These are phyloP conservation scores for Colletotrichum tofieldiae DNA, from an alignment of 2,329 filamentous ascomycete genomes.

Conservation along the genomic window DNA sequence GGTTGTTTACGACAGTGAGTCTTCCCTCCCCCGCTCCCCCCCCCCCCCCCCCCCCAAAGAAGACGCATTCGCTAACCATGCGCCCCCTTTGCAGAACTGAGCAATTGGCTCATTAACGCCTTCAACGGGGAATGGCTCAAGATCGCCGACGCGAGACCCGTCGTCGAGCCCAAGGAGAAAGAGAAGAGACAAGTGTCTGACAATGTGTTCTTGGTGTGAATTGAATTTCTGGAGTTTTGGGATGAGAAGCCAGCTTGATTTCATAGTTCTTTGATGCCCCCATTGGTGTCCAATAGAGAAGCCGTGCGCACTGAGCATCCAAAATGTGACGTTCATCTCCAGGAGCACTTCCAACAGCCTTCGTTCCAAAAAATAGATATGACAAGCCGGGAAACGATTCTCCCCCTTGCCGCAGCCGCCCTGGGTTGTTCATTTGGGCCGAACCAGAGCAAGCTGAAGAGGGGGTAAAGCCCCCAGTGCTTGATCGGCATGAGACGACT, in stretches of 20 bases:
- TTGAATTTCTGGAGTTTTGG: not conserved
- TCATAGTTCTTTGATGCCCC: not conserved
- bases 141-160: slow-evolving; percentile 66
- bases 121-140: slow-evolving; percentile 97
- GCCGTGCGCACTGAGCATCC: not conserved
- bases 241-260: no score
- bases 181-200: not conserved
- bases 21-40: slow-evolving; percentile 6
- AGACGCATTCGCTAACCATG: not conserved
- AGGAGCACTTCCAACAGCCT: not conserved
- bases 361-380: no score
- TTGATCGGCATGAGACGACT: not conserved
- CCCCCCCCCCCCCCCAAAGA: slow-evolving; percentile 19
- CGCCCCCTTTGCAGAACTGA: slow-evolving; percentile 71
- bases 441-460: not conserved
- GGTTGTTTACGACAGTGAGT: slow-evolving; percentile 94
- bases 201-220: not conserved
- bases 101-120: slow-evolving; percentile 94
- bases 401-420: not conserved
- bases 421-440: not conserved
- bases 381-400: not conserved
- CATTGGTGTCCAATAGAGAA: not conserved
- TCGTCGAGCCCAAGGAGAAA: slow-evolving; percentile 47
- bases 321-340: not conserved
- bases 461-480: not conserved